Conservation (phyloP, 139 green algal genomes). For the Chlorella sp. region DNA sequence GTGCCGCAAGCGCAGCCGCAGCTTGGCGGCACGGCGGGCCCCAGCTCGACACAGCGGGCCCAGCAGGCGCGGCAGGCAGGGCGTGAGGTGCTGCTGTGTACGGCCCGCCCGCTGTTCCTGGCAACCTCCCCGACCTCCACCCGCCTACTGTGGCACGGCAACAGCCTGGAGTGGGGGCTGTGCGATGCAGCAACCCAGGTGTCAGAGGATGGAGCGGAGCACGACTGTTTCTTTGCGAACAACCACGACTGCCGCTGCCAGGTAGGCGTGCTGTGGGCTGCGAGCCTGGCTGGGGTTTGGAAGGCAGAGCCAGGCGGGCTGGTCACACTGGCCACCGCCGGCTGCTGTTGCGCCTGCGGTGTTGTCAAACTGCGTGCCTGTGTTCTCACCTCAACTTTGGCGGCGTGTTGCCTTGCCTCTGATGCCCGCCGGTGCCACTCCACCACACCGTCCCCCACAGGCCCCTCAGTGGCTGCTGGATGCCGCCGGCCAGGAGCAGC, state of each 20-base stretch:
- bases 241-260: not conserved
- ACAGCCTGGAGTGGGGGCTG: conserved; percentile 1
- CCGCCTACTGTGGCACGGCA: conserved; percentile 31
- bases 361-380: not conserved
- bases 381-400: not conserved
- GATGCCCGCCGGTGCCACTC: not conserved
- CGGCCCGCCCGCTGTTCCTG: conserved; percentile 16
- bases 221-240: conserved; percentile 19
- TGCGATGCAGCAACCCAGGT: not conserved
- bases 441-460: not conserved
- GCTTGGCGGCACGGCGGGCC: not conserved
- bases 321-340: not conserved
- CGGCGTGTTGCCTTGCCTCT: not conserved
- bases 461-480: conserved; percentile 16
- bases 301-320: not conserved
- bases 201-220: conserved; percentile 12
- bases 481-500: not conserved
- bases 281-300: too few relatives aligned
- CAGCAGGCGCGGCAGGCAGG: not conserved
- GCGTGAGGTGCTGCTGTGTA: conserved; percentile 19
- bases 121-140: conserved; percentile 11
- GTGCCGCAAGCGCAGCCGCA: not conserved
- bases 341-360: not conserved
- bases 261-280: not conserved
- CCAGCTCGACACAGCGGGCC: too few relatives aligned